Percentiles rank a stretch among this genome's conserved stretches.
Conservation (phyloP, 2,329 filamentous ascomycete species). For the Didymella keratinophila region DNA sequence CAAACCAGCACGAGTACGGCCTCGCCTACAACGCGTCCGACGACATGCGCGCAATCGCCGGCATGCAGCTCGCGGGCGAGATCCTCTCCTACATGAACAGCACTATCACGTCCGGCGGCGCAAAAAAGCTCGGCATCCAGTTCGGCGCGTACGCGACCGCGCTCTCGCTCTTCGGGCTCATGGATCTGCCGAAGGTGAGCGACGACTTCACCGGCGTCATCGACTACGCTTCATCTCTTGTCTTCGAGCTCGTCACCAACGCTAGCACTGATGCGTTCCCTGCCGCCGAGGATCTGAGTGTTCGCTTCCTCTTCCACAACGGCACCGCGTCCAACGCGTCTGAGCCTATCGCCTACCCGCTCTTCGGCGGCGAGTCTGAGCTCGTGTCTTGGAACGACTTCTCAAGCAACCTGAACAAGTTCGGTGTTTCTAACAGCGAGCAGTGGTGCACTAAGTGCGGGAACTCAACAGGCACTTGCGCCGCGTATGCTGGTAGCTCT, state of each 20-base stretch:
- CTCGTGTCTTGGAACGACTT: slow-evolving; percentile 75
- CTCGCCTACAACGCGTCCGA: slow-evolving; percentile 77
- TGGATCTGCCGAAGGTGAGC: slow-evolving; percentile 59
- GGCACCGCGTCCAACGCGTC: slow-evolving; percentile 60
- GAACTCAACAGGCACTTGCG: slow-evolving; percentile 73
- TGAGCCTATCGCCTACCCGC: slow-evolving; percentile 63
- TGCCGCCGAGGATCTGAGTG: slow-evolving; percentile 59
- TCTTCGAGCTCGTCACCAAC: slow-evolving; percentile 73
- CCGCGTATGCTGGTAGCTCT: slow-evolving; percentile 51
- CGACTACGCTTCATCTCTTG: slow-evolving; percentile 85
- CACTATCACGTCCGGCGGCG: slow-evolving; percentile 50
- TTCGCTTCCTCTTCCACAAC: slow-evolving; percentile 70
- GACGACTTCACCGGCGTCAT: slow-evolving; percentile 76
- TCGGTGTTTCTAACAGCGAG: slow-evolving; percentile 70
- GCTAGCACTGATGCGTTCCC: slow-evolving; percentile 55
- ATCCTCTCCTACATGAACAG: slow-evolving; percentile 55
- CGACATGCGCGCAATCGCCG: slow-evolving; percentile 55
- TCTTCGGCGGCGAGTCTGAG: slow-evolving; percentile 65
- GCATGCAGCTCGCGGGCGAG: slow-evolving; percentile 58
- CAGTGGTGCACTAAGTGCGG: slow-evolving; percentile 81
- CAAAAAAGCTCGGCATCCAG: slow-evolving; percentile 60
- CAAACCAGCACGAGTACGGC: slow-evolving; percentile 81
- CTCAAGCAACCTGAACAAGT: slow-evolving; percentile 66
- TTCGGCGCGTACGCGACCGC: slow-evolving; percentile 70
- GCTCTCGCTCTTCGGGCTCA: slow-evolving; percentile 68